These are phyloP conservation scores for Ajuga chamaepitys DNA, from an alignment of 257 asterid genomes.

Conservation along the genomic window DNA sequence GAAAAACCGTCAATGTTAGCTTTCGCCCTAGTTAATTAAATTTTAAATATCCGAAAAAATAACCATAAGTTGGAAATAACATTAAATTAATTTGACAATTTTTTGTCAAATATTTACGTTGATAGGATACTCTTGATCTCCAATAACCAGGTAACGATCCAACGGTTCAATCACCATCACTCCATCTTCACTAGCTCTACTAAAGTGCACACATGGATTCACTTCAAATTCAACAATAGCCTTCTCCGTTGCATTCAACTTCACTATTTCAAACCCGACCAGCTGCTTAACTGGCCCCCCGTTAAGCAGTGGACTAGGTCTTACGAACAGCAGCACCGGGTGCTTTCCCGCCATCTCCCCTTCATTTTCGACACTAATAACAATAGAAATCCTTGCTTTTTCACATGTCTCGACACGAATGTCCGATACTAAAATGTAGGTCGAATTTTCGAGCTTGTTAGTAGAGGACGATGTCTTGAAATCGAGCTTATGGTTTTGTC, in stretches of 20 bases:
- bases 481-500: conserved; percentile 22
- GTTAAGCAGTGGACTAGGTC: background rate
- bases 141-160: conserved; percentile 31
- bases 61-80: background rate
- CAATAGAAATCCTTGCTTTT: conserved; percentile 16
- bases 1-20: no score
- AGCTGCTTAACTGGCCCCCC: conserved; percentile 38
- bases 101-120: conserved; percentile 17
- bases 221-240: conserved; percentile 28
- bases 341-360: conserved; percentile 55
- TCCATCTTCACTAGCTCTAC: conserved; percentile 44
- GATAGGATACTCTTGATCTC: conserved; percentile 36
- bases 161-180: conserved; percentile 43
- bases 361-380: conserved; percentile 27
- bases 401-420: conserved; percentile 6
- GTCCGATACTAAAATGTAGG: background rate
- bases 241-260: conserved; percentile 27
- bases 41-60: background rate
- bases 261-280: conserved; percentile 45
- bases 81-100: background rate
- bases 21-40: no score
- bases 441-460: background rate
- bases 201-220: conserved; percentile 45
- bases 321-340: conserved; percentile 45
- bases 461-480: conserved; percentile 13